Evolutionary conservation across 306 rosid species (phyloP).

Genomic region (Dryas octopetala): DNA sequence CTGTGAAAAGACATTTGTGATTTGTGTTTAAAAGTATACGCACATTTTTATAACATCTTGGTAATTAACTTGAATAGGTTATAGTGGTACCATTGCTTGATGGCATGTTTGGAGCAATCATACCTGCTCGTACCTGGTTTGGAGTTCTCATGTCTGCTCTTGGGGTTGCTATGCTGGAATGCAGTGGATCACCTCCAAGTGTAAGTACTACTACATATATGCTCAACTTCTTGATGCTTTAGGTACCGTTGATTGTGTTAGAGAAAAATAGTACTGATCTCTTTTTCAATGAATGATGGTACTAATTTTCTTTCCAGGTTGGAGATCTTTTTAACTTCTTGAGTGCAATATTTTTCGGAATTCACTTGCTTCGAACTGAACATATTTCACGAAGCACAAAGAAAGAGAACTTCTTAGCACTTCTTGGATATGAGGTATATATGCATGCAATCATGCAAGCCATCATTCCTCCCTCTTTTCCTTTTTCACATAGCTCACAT

Average conservation of each 20-base stretch:
- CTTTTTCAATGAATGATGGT: background rate
- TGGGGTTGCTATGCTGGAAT: constrained; percentile 73
- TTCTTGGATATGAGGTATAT: constrained; percentile 64
- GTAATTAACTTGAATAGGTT: constrained; percentile 40
- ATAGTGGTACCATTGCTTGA: constrained; percentile 76
- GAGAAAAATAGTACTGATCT: background rate
- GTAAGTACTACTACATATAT: constrained; percentile 22
- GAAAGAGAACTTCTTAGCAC: constrained; percentile 50
- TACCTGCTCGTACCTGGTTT: constrained; percentile 65
- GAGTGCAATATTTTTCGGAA: constrained; percentile 73
- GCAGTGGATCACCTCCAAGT: constrained; percentile 64
- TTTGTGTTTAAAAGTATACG: no score
- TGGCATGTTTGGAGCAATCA: constrained; percentile 58
- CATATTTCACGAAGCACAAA: constrained; percentile 55
- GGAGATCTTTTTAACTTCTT: constrained; percentile 75
- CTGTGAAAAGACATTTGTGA: no score
- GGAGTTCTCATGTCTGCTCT: constrained; percentile 68
- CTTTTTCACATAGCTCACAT: background rate
- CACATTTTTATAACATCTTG: background rate
- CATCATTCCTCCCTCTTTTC: background rate
- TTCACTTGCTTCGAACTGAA: constrained; percentile 80
- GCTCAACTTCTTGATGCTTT: background rate
- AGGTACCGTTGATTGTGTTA: background rate
- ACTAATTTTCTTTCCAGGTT: constrained; percentile 36
- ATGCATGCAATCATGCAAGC: background rate